Conservation (phyloP, 371 early-diverging fungal species). For the Rhizomucor pusillus region DNA sequence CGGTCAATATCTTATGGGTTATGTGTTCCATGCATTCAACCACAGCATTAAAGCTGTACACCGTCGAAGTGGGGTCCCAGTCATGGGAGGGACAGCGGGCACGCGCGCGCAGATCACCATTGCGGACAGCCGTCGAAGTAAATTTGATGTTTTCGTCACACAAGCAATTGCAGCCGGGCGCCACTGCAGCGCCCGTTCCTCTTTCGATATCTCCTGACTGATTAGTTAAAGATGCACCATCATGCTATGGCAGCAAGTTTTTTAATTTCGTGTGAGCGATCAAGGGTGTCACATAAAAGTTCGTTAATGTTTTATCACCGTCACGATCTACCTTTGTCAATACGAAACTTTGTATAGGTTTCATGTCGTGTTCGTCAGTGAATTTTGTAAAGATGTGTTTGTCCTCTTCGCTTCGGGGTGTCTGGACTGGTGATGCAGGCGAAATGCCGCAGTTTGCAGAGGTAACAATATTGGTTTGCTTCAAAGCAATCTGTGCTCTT, state of each 20-base stretch:
- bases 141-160: neutral
- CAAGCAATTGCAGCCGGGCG: neutral
- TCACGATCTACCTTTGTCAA: neutral
- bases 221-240: neutral
- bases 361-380: no score
- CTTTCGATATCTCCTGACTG: neutral
- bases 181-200: neutral
- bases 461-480: neutral
- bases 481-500: neutral
- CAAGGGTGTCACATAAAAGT: neutral
- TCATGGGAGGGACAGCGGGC: neutral
- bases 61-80: neutral
- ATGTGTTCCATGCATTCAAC: neutral
- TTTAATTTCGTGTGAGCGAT: neutral
- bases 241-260: neutral
- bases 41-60: slow-evolving; percentile 1
- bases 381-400: neutral
- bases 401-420: neutral
- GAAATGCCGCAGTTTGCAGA: neutral
- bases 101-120: neutral
- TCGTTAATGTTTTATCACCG: neutral
- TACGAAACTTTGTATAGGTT: neutral
- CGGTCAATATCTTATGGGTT: neutral
- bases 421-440: neutral
- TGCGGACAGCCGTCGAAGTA: neutral